Conservation (phyloP, 495 filamentous ascomycete species). For the Daldinia concentrica region DNA sequence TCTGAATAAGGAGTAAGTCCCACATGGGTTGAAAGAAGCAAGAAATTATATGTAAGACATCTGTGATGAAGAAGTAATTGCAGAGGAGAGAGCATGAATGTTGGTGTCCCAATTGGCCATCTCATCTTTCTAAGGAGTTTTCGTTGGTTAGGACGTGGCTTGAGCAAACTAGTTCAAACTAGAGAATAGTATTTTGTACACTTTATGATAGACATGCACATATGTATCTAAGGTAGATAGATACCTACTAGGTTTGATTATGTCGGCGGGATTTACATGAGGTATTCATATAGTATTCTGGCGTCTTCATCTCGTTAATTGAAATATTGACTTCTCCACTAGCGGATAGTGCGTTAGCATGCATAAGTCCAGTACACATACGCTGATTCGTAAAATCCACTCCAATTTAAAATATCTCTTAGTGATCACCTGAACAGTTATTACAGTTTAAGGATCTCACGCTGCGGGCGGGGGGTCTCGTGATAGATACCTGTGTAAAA, state of each 20-base stretch:
- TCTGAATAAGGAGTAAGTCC: slow-evolving; percentile 16
- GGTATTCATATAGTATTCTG: background rate
- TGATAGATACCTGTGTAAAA: slow-evolving; percentile 22
- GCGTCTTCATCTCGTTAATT: background rate
- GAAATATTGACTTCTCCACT: background rate
- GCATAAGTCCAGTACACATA: background rate
- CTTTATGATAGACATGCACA: too few relatives aligned
- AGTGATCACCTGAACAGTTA: background rate
- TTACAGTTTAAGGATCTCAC: background rate
- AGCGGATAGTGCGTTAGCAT: background rate
- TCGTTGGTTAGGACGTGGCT: background rate
- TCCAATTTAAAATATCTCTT: background rate
- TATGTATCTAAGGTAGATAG: too few relatives aligned
- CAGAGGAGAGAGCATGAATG: background rate
- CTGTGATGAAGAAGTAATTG: background rate
- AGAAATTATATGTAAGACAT: background rate
- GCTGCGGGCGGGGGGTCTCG: slow-evolving; percentile 17
- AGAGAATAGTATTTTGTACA: too few relatives aligned
- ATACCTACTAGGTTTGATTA: background rate
- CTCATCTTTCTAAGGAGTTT: background rate
- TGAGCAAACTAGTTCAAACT: background rate
- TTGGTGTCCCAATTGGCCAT: too few relatives aligned
- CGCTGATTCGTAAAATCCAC: background rate
- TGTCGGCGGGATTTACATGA: background rate
- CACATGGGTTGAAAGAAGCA: slow-evolving; percentile 12